Percentiles rank a stretch among this genome's conserved stretches.
Evolutionary conservation across 306 rosid species (phyloP).

Genomic region (Cercis canadensis): DNA sequence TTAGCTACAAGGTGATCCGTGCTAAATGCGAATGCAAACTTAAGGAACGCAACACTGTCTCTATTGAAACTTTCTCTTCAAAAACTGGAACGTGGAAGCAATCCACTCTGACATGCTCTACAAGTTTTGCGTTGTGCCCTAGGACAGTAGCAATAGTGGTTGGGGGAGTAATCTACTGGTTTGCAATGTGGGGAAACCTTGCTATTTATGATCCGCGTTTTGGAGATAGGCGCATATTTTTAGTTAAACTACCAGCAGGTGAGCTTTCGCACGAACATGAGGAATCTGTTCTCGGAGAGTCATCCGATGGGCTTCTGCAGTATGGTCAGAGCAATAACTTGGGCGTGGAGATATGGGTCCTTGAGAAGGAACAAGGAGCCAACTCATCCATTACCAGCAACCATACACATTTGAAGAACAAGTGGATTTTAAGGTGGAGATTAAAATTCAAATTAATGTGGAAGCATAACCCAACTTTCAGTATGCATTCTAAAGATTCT

Average conservation of each 20-base stretch:
- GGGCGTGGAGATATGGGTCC: conserved; percentile 81
- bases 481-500: conserved; percentile 56
- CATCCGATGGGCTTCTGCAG: conserved; percentile 73
- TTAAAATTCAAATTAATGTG: conserved; percentile 57
- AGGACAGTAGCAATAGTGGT: conserved; percentile 70
- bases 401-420: conserved; percentile 37
- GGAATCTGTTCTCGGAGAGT: conserved; percentile 73
- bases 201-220: conserved; percentile 74
- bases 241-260: conserved; percentile 65
- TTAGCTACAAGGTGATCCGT: conserved; percentile 63
- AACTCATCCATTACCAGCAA: conserved; percentile 39
- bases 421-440: conserved; percentile 60
- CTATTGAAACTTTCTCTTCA: conserved; percentile 83
- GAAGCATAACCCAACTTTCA: conserved; percentile 59
- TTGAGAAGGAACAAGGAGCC: conserved; percentile 47
- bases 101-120: conserved; percentile 64
- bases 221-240: conserved; percentile 59
- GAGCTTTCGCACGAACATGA: conserved; percentile 60
- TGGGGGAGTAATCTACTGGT: conserved; percentile 71
- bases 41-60: conserved; percentile 60
- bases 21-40: conserved; percentile 74
- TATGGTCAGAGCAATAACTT: conserved; percentile 75
- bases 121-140: conserved; percentile 63
- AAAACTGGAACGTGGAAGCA: conserved; percentile 74
- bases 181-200: conserved; percentile 64